Evolutionary conservation across 495 filamentous ascomycete species (phyloP).

Genomic region (Penicillium nucicola): DNA sequence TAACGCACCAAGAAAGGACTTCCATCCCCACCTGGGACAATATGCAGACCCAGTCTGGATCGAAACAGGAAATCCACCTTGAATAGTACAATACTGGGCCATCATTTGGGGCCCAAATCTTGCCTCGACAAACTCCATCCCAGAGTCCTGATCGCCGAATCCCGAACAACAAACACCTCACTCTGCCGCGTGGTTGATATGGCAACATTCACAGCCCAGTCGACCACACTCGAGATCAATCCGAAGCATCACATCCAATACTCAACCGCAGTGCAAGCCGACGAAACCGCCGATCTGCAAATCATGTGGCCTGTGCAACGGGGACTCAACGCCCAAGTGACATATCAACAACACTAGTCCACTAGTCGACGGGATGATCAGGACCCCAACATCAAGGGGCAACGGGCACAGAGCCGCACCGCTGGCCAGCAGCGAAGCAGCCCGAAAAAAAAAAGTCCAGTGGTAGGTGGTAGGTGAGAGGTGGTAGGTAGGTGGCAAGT

Average conservation of each 20-base stretch:
- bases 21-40: not conserved
- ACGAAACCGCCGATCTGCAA: constrained; percentile 15
- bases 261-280: constrained; percentile 5
- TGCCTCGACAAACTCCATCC: too few species aligned
- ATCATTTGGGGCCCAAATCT: too few species aligned
- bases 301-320: constrained; percentile 19
- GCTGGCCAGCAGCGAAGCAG: not conserved
- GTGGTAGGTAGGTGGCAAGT: not conserved
- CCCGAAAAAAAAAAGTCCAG: too few species aligned
- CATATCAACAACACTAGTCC: constrained; percentile 8
- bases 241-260: constrained; percentile 17
- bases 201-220: constrained; percentile 6
- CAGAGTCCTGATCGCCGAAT: too few species aligned
- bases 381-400: not conserved
- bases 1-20: not conserved
- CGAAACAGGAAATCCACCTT: not conserved
- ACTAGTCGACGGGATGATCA: not conserved
- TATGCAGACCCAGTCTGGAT: not conserved
- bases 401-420: not conserved
- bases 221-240: constrained; percentile 1
- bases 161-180: constrained; percentile 5
- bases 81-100: too few species aligned
- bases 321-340: constrained; percentile 19
- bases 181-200: constrained; percentile 11
- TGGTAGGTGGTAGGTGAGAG: too few species aligned